Evolutionary conservation across 805 yeast species (phyloP).

Genomic region (Myxozyma kluyveri): DNA sequence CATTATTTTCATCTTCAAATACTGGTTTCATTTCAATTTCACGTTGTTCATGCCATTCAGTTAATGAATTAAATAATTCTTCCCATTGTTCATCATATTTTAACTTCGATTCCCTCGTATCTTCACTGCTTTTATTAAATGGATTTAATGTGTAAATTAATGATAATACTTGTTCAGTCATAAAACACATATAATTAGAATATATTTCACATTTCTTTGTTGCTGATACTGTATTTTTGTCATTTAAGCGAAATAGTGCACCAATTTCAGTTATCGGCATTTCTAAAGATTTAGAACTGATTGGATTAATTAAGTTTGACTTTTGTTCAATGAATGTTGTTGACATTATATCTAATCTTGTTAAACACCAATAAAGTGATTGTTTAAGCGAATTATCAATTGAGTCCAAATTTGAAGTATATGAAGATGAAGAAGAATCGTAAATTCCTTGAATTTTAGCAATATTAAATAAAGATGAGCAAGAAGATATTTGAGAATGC

Average conservation of each 20-base stretch:
- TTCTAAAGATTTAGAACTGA: slow-evolving; percentile 8
- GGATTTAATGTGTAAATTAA: slow-evolving; percentile 19
- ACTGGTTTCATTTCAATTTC: slow-evolving; percentile 41
- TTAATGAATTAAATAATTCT: slow-evolving; percentile 42
- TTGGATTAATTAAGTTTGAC: slow-evolving; percentile 40
- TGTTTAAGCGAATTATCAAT: slow-evolving; percentile 34
- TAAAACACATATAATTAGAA: slow-evolving; percentile 44
- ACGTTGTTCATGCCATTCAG: slow-evolving; percentile 42
- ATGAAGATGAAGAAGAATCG: neutral
- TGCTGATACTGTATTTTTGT: too few relatives aligned
- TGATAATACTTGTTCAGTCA: slow-evolving; percentile 42
- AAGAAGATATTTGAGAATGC: slow-evolving; percentile 44
- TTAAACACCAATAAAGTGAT: slow-evolving; percentile 47
- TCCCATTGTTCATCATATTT: slow-evolving; percentile 44
- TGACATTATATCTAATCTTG: slow-evolving; percentile 44
- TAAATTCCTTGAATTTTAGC: slow-evolving; percentile 40
- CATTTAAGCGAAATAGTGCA: slow-evolving; percentile 1
- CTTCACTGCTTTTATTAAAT: neutral
- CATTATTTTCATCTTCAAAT: slow-evolving; percentile 33
- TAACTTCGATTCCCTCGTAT: neutral
- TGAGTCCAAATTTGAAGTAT: slow-evolving; percentile 32
- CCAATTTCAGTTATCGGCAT: slow-evolving; percentile 38
- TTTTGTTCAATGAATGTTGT: slow-evolving; percentile 41
- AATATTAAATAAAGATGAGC: slow-evolving; percentile 41
- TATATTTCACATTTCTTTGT: slow-evolving; percentile 42